Evolutionary conservation across 495 filamentous ascomycete species (phyloP), one percentile per base, ranked within the genome.

Genomic region (Bathelium albidoporum): DNA sequence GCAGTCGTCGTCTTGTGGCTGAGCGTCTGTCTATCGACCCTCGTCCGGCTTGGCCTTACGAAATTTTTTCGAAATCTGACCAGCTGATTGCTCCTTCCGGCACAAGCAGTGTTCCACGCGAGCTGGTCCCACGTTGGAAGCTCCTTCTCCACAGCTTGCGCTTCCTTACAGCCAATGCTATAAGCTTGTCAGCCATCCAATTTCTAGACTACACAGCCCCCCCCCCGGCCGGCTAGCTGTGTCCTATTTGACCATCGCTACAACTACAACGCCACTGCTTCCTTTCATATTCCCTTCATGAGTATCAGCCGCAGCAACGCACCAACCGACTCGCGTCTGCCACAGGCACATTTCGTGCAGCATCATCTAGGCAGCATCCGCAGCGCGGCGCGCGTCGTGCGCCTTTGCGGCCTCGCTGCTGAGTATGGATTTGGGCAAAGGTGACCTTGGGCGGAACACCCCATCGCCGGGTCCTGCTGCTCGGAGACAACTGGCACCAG

Each of bases 401-500:
- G 49, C 24, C 20, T 24, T 55, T 55, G 49, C 24, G 49, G 49
- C 26, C 49, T n/a, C 5, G 7, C 49, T 10, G 24, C 24, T 29
- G 49, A 55, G 29, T 9, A 55, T 55, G 49, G 49, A 55, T 10
- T 10, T 11, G 26, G 49, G 49, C 5, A 55, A 55, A 55, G 49
- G 16, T 55, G 24, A 55, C 24, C n/a, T 29, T 11, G 49, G 49
- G 49, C n/a, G 49, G 29, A 55, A 55, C 24, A 55, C 49, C 5
- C 49, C 49, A 10, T 55, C 49, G 29, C 49, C 49, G 9, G 49
- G 49, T 24, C 49, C 49, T 10, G 49, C 58, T 34, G 36, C 31
- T 20, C 58, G 58, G 32, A 49, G 61, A 24, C 44, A 45, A 58
- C 66, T 68, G 28, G 69, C 66, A 36, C 87, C 87, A 36, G 89